A percentile compares a stretch with the other conserved stretches of the same genome.
Conservation (phyloP, 2,329 filamentous ascomycete species). For the Ploettnerulaceae sp. region DNA sequence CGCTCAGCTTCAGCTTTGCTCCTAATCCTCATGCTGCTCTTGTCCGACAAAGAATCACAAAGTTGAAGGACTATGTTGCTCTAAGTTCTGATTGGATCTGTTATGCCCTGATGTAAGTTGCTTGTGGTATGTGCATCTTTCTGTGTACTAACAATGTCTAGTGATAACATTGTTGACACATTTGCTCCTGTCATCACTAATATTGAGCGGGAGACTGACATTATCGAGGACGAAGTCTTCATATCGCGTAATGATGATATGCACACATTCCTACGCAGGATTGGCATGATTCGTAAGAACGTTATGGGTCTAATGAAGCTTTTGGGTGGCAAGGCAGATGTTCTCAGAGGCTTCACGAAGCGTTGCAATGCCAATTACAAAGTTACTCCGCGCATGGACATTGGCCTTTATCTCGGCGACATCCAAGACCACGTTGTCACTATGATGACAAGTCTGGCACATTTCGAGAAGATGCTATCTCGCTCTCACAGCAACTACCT, state of each 20-base stretch:
- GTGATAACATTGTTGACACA: conserved; percentile 94
- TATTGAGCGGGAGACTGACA: conserved; percentile 83
- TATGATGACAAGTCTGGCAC: conserved; percentile 93
- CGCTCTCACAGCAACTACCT: conserved; percentile 94
- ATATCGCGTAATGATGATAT: conserved; percentile 88
- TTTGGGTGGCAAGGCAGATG: conserved; percentile 94
- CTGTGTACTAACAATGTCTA: conserved; percentile 32
- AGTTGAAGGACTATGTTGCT: conserved; percentile 90
- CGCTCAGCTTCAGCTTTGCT: conserved; percentile 89
- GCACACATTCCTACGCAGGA: conserved; percentile 76
- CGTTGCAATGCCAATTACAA: conserved; percentile 97
- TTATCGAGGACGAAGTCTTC: conserved; percentile 93
- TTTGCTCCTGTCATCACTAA: conserved; percentile 87
- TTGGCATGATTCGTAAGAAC: conserved; percentile 88
- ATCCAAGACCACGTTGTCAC: conserved; percentile 99
- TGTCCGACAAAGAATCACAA: conserved; percentile 85
- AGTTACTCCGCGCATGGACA: conserved; percentile 91
- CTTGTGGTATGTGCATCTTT: not conserved
- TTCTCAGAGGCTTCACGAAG: conserved; percentile 95
- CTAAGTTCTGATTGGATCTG: conserved; percentile 98
- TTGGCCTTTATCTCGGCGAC: conserved; percentile 92
- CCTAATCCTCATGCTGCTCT: conserved; percentile 82
- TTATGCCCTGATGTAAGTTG: conserved; percentile 85
- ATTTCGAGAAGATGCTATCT: conserved; percentile 97
- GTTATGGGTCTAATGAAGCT: conserved; percentile 91